Base-by-base conservation (phyloP, 345 rosid species). In the Combretum micranthum region DNA sequence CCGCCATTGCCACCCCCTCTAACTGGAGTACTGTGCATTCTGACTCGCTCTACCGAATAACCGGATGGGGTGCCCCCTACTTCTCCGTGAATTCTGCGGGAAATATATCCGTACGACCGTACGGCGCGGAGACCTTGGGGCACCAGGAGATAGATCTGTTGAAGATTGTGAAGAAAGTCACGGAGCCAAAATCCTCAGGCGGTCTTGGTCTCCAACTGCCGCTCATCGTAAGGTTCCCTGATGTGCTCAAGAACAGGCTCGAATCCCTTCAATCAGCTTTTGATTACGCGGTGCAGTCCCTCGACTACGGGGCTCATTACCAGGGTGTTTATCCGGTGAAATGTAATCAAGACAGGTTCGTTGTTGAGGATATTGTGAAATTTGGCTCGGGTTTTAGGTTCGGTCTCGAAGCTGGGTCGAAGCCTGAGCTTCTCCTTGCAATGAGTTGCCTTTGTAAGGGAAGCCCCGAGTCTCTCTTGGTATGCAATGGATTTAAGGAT, bases 321-420 rank as follows among this genome's bases (percentile, higher is more conserved):
- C 97, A 88, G 71, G 97, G 98, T 7, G 94, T 88, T 17, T 92
- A 78, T 53, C 97, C 97, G 2, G 98, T 92, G 63, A 92, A 92
- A 76, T 92, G 98, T 58, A 92, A 92, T 71, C 98, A 92, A 56
- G 93, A 92, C 70, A 80, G 96, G 17, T 92, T 81, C 56, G 81
- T 92, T 3, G 84, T 92, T 11, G 96, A 88, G 39, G 98, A 92
- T 64, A 81, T 92, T 13, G 97, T 92, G 45, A 71, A 53, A 55
- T 86, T 88, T 57, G 98, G 97, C 4, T 78, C 78, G 5, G 44
- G 68, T 3, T 88, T 83, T 68, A 80, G 96, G 22, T 92, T 92
- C 64, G 98, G 98, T 14, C 62, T 92, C 19, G 97, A 92, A 52
- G 95, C 98, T 44, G 98, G 97, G 59, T 92, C 97, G 2, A 92